Percentiles rank a stretch among this genome's conserved stretches.
phyloP scores from a whole-genome alignment of 1,139 yeast genomes.

The Meyerozyma carpophila region DNA sequence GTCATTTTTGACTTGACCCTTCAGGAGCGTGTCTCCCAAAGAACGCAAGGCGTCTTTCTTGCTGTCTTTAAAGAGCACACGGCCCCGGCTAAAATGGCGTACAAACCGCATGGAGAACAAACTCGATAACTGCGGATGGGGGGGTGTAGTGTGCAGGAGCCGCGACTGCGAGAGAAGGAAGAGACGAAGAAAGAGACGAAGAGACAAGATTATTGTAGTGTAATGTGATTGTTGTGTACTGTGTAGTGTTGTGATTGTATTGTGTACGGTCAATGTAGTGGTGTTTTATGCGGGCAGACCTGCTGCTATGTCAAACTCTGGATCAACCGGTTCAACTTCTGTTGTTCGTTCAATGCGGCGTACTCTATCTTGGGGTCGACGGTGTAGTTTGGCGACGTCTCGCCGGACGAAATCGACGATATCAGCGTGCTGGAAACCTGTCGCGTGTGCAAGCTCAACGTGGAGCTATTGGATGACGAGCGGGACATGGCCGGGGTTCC shows the following conservation, averaged over 20 bases:
- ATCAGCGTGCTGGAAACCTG: neutral
- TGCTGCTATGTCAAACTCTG: slow-evolving; percentile 1
- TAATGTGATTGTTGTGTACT: no score
- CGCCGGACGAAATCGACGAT: neutral
- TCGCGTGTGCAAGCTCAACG: neutral
- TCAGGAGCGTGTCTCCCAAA: neutral
- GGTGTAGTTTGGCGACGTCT: neutral
- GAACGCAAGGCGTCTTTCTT: neutral
- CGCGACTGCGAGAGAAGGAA: no score
- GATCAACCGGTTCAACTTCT: slow-evolving; percentile 2
- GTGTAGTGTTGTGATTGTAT: no score
- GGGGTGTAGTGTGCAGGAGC: no score
- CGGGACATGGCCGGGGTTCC: neutral
- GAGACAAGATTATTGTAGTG: no score
- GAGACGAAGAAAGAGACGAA: neutral
- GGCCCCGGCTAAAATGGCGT: neutral
- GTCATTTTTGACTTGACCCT: neutral
- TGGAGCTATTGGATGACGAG: neutral
- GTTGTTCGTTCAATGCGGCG: slow-evolving; percentile 1
- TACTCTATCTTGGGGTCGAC: slow-evolving; percentile 1
- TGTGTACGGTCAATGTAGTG: no score
- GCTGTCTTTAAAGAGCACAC: neutral
- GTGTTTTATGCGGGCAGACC: neutral
- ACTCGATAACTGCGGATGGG: no score
- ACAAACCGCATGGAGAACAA: neutral